Evolutionary conservation across 2,329 filamentous ascomycete genomes (phyloP).

Genomic region (Epichloe hybrida): DNA sequence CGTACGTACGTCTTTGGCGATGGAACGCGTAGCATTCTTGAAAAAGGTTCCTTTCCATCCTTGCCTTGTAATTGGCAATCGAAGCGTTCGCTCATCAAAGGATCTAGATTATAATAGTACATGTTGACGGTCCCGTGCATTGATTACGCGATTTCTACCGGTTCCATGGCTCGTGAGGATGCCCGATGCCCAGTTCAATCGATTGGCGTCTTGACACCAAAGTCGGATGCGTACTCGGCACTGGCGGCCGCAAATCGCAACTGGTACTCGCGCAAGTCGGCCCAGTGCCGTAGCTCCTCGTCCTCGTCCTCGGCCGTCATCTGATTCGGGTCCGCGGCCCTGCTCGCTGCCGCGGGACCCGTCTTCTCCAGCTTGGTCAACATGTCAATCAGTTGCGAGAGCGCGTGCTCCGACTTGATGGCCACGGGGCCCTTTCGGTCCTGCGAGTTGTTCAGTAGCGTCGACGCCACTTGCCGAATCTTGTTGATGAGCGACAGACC

Average conservation of each 20-base stretch:
- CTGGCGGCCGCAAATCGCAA: conserved; percentile 49
- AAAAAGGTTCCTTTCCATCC: no score
- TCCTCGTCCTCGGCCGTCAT: conserved; percentile 53
- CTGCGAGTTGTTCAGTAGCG: conserved; percentile 49
- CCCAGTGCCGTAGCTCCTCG: conserved; percentile 64
- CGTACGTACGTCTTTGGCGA: no score
- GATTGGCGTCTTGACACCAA: conserved; percentile 1
- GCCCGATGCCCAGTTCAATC: no score
- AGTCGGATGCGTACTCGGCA: conserved; percentile 35
- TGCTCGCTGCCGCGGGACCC: conserved; percentile 22
- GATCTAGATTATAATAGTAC: no score
- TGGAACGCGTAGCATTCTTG: no score
- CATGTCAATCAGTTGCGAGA: conserved; percentile 60
- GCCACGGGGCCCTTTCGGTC: conserved; percentile 38
- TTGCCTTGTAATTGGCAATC: no score
- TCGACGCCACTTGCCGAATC: conserved; percentile 72
- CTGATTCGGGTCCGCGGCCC: conserved; percentile 18
- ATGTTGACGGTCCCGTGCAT: no score
- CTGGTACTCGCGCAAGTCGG: conserved; percentile 66
- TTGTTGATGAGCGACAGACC: conserved; percentile 60
- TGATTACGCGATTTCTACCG: no score
- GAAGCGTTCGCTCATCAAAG: no score
- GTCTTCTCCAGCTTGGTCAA: conserved; percentile 60
- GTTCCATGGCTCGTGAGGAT: no score
- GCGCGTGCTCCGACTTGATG: conserved; percentile 52